These are phyloP conservation scores for Candida sanyaensis DNA, from an alignment of 1,139 yeast species.

Conservation along the genomic window DNA sequence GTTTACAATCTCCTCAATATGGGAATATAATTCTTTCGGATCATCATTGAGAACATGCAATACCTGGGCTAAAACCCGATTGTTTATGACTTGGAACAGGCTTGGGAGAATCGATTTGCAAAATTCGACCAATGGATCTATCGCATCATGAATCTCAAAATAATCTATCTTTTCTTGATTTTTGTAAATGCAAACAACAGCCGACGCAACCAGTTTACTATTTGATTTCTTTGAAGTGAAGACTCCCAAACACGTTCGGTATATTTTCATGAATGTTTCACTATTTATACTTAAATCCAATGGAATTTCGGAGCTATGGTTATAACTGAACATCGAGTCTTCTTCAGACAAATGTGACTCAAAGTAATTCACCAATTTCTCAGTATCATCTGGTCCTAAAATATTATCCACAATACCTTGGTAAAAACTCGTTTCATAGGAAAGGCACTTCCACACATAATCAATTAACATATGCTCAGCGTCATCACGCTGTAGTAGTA, in stretches of 20 bases:
- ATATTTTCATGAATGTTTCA: constrained; percentile 21
- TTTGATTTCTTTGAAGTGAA: constrained; percentile 16
- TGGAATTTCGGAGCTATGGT: constrained; percentile 9
- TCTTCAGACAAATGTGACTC: constrained; percentile 20
- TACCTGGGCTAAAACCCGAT: background rate
- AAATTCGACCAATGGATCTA: background rate
- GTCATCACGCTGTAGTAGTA: constrained; percentile 21
- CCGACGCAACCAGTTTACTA: constrained; percentile 15
- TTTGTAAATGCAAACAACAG: constrained; percentile 28
- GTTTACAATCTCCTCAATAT: constrained; percentile 12
- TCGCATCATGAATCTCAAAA: constrained; percentile 21
- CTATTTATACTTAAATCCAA: constrained; percentile 18
- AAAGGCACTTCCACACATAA: constrained; percentile 23
- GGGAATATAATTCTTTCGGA: background rate
- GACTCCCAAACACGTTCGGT: constrained; percentile 26
- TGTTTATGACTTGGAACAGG: constrained; percentile 1
- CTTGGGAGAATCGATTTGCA: constrained; percentile 1
- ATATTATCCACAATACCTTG: constrained; percentile 17
- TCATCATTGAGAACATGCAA: background rate
- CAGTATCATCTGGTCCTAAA: constrained; percentile 26
- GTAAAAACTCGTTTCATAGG: constrained; percentile 23
- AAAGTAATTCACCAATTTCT: constrained; percentile 22
- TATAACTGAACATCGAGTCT: constrained; percentile 27
- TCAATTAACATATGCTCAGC: constrained; percentile 22
- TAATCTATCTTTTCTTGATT: constrained; percentile 22